Evolutionary conservation across 768 basidiomycete genomes (phyloP).

Genomic region (Phlebiopsis flavidoalba): DNA sequence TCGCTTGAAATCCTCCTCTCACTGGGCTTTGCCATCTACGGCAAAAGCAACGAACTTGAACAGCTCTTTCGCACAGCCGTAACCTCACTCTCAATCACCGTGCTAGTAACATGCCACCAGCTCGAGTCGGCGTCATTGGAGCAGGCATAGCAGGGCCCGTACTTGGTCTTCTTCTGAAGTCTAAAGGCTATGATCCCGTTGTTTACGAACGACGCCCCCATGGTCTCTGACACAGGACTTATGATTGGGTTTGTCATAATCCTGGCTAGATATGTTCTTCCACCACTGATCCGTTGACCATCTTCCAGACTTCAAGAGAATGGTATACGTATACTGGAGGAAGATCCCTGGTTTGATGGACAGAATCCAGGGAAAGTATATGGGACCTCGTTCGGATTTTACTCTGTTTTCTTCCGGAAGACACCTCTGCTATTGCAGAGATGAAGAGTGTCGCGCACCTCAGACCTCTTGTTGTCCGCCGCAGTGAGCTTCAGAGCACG

Average conservation of each 20-base stretch:
- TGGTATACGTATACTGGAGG: neutral
- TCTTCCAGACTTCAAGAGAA: constrained; percentile 16
- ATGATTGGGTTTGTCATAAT: constrained; percentile 24
- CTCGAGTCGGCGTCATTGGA: neutral
- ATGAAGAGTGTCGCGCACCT: constrained; percentile 1
- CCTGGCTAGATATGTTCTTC: neutral
- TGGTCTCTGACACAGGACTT: constrained; percentile 22
- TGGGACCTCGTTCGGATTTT: constrained; percentile 5
- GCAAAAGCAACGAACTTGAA: neutral
- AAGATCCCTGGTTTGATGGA: constrained; percentile 12
- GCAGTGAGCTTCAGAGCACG: constrained; percentile 27
- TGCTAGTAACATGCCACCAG: neutral
- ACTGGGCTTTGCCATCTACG: neutral
- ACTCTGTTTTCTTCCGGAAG: constrained; percentile 7
- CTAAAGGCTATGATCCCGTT: constrained; percentile 1
- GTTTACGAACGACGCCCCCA: constrained; percentile 4
- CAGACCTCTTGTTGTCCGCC: constrained; percentile 19
- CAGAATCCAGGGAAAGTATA: neutral
- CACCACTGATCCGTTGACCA: neutral
- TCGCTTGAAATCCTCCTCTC: neutral
- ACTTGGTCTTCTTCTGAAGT: constrained; percentile 2
- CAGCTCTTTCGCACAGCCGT: neutral
- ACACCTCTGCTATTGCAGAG: constrained; percentile 3
- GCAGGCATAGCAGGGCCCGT: constrained; percentile 1
- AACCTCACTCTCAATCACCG: neutral